Conservation (phyloP, 2,329 filamentous ascomycete species). For the Colletotrichum chlorophyti region DNA sequence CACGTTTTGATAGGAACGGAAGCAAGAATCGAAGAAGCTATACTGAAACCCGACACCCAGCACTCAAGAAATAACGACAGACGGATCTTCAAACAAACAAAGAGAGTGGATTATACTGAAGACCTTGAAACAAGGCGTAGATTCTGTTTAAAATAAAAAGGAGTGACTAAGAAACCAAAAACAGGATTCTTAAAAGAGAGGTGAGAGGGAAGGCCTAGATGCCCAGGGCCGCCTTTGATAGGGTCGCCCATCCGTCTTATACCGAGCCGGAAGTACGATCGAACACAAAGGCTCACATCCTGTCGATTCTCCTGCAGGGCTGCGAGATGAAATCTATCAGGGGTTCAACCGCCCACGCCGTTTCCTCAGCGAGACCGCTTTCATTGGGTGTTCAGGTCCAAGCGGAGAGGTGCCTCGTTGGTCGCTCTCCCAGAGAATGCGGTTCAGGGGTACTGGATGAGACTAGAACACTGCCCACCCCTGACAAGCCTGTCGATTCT, state of each 20-base stretch:
- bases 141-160: conserved; percentile 4
- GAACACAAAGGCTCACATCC: conserved; percentile 3
- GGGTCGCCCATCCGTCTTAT: conserved; percentile 18
- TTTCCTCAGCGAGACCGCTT: conserved; percentile 6
- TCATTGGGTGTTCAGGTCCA: conserved; percentile 6
- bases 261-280: conserved; percentile 7
- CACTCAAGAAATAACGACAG: conserved; percentile 11
- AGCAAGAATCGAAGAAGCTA: neutral
- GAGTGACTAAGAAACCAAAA: conserved; percentile 21
- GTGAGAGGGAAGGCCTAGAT: conserved; percentile 2
- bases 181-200: conserved; percentile 8
- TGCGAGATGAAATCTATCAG: conserved; percentile 12
- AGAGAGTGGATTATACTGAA: conserved; percentile 12
- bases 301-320: conserved; percentile 9
- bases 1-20: neutral
- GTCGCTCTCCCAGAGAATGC: neutral
- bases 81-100: neutral
- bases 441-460: neutral
- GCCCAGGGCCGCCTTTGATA: conserved; percentile 5
- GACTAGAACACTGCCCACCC: conserved; percentile 22
- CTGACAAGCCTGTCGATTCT: conserved; percentile 2
- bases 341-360: conserved; percentile 5
- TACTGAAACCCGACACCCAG: neutral
- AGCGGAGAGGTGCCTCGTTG: neutral
- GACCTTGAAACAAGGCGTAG: neutral